phyloP scores from a whole-genome alignment of 2,329 filamentous ascomycete genomes.

The Tolypocladium ovalisporum region DNA sequence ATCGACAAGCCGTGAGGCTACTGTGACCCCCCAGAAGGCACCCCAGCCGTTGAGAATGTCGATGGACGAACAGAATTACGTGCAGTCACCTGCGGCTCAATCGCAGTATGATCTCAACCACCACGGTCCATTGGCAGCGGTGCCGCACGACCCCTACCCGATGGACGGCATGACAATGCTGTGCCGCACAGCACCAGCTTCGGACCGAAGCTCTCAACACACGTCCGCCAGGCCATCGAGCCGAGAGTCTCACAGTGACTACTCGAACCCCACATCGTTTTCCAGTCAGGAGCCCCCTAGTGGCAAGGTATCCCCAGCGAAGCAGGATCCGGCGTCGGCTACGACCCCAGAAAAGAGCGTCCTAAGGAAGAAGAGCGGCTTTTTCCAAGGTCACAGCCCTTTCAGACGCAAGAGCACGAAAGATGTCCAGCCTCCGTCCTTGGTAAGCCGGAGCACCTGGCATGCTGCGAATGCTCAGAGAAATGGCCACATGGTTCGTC shows the following conservation, averaged over 20 bases:
- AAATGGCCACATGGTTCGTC: not conserved
- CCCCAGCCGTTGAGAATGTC: constrained; percentile 7
- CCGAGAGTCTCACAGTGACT: constrained; percentile 81
- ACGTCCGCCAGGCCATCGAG: constrained; percentile 66
- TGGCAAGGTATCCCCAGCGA: constrained; percentile 62
- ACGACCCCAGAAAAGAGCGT: constrained; percentile 54
- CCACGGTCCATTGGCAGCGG: constrained; percentile 47
- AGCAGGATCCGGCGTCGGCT: constrained; percentile 41
- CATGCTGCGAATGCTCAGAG: constrained; percentile 24
- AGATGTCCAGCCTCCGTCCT: constrained; percentile 36
- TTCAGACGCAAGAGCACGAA: constrained; percentile 90
- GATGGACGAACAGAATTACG: constrained; percentile 9
- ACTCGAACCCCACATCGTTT: constrained; percentile 79
- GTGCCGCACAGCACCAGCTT: constrained; percentile 60
- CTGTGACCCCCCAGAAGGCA: constrained; percentile 37
- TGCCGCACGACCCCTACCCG: constrained; percentile 90
- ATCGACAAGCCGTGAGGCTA: constrained; percentile 37
- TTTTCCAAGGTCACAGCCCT: constrained; percentile 87
- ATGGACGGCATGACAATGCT: constrained; percentile 97
- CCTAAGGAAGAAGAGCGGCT: constrained; percentile 64
- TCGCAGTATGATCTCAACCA: constrained; percentile 39
- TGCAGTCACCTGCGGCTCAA: constrained; percentile 9
- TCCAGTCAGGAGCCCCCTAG: constrained; percentile 75
- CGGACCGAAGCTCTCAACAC: constrained; percentile 40
- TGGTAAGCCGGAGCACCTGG: constrained; percentile 49